Base-by-base conservation (phyloP, 768 basidiomycete species). In the Boletellus emodensis region DNA sequence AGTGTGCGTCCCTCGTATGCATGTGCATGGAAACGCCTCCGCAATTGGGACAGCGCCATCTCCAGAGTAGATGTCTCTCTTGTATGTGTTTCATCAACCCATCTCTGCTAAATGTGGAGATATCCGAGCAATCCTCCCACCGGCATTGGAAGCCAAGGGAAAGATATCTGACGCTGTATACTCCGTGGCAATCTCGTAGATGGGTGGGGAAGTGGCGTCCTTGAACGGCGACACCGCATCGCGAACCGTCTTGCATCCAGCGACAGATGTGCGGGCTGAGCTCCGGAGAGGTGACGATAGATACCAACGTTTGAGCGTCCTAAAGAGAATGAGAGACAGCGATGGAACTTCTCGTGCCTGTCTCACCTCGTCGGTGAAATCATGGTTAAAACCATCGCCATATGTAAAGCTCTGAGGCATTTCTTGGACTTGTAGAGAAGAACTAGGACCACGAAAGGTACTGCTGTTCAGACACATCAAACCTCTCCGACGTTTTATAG, bases 301-400 rank as follows among this genome's bases (percentile, higher is more conserved):
- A 61, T 12, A 66, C 45, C 46, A 66, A 35, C 49, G 40, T 66
- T 45, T 46, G 49, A 17, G 56, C 58, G 7, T 66, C 64, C 65
- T 65, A 28, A 20, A 40, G 20, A 56, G 44, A 43, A 42, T 58
- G 14, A 57, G 54, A 50, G 42, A 40, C 13, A 30, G 41, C 3
- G 45, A 52, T 6, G 28, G 15, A 10, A 4, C 14, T 24, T 26
- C 24, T 26, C 14, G 9, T n/a, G 40, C 35, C 41, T 26, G 24
- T 18, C 46, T 44, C 45, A 65, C 64, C 56, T 67, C 62, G 40
- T 66, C 64, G 0, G 65, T 67, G 43, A 66, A 66, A 40, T 65
- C 48, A 15, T 62, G 65, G 35, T 67, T 67, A 49, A 43, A 66
- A 24, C 62, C 65, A 39, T 56, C 65, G 17, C 54, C 37, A 32